These are phyloP conservation scores for Dactylellina drechsleri DNA, from an alignment of 2,329 filamentous ascomycete genomes.

Conservation along the genomic window DNA sequence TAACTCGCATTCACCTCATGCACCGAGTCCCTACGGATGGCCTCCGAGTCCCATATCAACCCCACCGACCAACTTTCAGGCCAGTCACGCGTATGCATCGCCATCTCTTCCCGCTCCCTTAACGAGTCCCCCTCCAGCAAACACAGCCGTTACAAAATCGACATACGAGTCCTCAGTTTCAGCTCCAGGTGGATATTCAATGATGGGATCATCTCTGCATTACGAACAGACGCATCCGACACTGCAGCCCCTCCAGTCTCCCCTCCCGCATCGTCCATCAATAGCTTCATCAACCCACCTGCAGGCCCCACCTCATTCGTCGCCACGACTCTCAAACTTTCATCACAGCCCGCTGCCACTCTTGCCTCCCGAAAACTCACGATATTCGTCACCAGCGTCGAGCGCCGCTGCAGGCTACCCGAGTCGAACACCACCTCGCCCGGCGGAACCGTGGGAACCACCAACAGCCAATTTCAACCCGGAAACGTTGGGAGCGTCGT, in stretches of 20 bases:
- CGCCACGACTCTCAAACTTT: slow-evolving; percentile 67
- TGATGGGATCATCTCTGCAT: slow-evolving; percentile 55
- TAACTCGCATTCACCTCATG: slow-evolving; percentile 44
- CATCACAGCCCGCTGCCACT: slow-evolving; percentile 62
- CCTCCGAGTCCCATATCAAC: slow-evolving; percentile 59
- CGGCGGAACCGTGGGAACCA: slow-evolving; percentile 62
- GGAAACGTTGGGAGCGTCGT: slow-evolving; percentile 55
- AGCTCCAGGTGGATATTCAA: slow-evolving; percentile 57
- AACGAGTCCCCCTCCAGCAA: slow-evolving; percentile 56
- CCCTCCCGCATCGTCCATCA: slow-evolving; percentile 61
- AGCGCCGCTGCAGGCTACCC: slow-evolving; percentile 65
- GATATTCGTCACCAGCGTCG: slow-evolving; percentile 61
- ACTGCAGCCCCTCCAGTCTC: slow-evolving; percentile 60
- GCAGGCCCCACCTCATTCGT: slow-evolving; percentile 62
- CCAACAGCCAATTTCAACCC: slow-evolving; percentile 64
- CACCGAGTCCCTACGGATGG: slow-evolving; percentile 57
- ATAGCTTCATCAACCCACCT: slow-evolving; percentile 62
- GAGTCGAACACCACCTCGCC: slow-evolving; percentile 65
- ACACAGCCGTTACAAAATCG: slow-evolving; percentile 57
- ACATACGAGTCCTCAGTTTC: slow-evolving; percentile 56
- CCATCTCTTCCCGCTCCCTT: slow-evolving; percentile 40
- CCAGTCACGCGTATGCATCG: slow-evolving; percentile 24
- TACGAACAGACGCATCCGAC: slow-evolving; percentile 59
- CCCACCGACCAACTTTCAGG: slow-evolving; percentile 56
- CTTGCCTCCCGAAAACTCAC: slow-evolving; percentile 60